Evolutionary conservation across 1,139 yeast species (phyloP).

Genomic region (Yarrowia galli): DNA sequence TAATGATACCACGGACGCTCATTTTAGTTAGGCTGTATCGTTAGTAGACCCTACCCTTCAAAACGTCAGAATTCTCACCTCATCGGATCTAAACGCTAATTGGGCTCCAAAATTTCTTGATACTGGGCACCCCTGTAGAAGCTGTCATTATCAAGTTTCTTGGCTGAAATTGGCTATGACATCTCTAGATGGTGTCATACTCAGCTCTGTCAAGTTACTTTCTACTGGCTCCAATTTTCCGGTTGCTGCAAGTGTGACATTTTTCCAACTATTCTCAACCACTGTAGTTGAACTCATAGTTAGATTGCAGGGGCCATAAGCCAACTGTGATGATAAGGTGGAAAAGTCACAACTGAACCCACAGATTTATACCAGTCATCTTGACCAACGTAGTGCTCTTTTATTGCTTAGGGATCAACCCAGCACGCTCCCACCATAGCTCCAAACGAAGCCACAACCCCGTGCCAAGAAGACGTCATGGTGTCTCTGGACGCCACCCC

Average conservation of each 20-base stretch:
- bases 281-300: too few species aligned
- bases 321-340: too few species aligned
- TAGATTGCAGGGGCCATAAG: too few species aligned
- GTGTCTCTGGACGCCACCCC: slow-evolving; percentile 11
- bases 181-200: too few species aligned
- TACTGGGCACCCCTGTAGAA: background rate
- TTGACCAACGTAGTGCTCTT: too few species aligned
- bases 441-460: background rate
- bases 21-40: background rate
- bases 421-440: too few species aligned
- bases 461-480: background rate
- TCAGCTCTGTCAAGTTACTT: background rate
- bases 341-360: too few species aligned
- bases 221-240: too few species aligned
- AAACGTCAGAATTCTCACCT: background rate
- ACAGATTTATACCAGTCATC: too few species aligned
- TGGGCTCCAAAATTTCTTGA: background rate
- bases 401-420: too few species aligned
- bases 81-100: background rate
- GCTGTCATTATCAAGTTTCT: background rate
- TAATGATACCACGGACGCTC: background rate
- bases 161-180: background rate
- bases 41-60: background rate
- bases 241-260: too few species aligned
- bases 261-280: too few species aligned